phyloP scores from a whole-genome alignment of 108 stramenopile genomes.

The Nitzschia sp. region DNA sequence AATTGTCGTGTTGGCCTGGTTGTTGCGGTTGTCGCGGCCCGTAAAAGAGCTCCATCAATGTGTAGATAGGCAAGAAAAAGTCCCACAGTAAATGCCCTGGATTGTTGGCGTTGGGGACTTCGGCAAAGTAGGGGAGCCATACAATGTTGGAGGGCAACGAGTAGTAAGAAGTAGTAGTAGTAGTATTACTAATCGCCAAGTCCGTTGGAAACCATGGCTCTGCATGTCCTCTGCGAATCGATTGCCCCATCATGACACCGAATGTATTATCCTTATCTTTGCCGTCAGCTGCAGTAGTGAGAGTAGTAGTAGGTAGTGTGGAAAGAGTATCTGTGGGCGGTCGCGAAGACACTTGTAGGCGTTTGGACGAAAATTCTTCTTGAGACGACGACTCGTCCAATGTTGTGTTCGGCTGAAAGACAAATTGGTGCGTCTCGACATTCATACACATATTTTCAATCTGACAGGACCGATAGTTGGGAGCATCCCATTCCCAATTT shows the following conservation, averaged over 20 bases:
- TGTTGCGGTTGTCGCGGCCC: not conserved
- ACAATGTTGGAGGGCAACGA: conserved; percentile 11
- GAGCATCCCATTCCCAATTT: conserved; percentile 21
- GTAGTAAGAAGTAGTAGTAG: not conserved
- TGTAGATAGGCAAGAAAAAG: conserved; percentile 32
- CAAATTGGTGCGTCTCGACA: not conserved
- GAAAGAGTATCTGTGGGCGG: no score
- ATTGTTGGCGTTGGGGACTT: conserved; percentile 33
- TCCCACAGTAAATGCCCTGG: conserved; percentile 46
- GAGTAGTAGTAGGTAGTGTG: no score
- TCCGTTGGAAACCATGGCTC: conserved; percentile 18
- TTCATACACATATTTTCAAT: conserved; percentile 30
- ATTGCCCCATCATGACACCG: conserved; percentile 39
- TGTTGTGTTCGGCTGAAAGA: not conserved
- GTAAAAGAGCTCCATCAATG: conserved; percentile 29
- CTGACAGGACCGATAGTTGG: conserved; percentile 34
- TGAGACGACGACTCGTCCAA: no score
- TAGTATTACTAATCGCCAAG: not conserved
- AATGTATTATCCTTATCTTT: not conserved
- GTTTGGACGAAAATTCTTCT: no score
- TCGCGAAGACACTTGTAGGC: no score
- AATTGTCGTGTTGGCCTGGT: no score
- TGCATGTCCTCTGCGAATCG: conserved; percentile 8
- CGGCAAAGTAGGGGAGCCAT: conserved; percentile 27
- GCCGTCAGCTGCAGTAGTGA: not conserved